Base-by-base conservation (phyloP, 2,329 filamentous ascomycete species). In the Zasmidium angulare region DNA sequence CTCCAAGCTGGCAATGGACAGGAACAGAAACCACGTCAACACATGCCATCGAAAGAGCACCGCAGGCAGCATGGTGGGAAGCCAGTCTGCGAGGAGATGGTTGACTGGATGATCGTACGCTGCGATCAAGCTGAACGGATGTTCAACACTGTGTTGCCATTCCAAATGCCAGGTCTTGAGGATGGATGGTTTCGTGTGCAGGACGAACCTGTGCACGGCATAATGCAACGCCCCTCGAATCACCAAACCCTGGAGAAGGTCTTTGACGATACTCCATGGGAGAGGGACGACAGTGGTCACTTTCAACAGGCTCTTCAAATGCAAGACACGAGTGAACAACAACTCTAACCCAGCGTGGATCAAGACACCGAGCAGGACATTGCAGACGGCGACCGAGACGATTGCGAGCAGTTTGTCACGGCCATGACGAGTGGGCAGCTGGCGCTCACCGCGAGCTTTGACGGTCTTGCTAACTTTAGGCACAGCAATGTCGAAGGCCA, bases 191-290 rank as follows among this genome's bases (percentile, higher is more conserved):
- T 63, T 69, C 4, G 72, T 72, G 75, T 96, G 91, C 9, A 96
- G 81, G 23, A 88, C 60, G 69, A 84, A 83, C 50, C 50, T 86
- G 76, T 96, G 91, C 65, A 91, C 81, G 67, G 86, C 82, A 73
- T 96, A 96, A 58, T 86, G 84, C 11, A 92, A 71, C 6, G 85
- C 80, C 68, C 89, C 87, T 56, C 86, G 79, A n/a, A 82, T 61
- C 1, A 85, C 48, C 14, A 88, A 71, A 0, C 80, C 85, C 54
- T 78, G 72, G 2, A 79, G 60, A 4, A 88, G 69, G 66, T 86
- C 81, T 66, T 82, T 84, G 4, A 78, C 69, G 54, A 89, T 81
- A 0, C 75, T 79, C 81, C 84, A 88, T 0, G 87, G 87, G 69
- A 87, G 78, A 31, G 64, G 64, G 1, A 89, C 72, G 3, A 74